Base-by-base conservation (phyloP, 129 eudicot genomes). In the Sambucus nigra region DNA sequence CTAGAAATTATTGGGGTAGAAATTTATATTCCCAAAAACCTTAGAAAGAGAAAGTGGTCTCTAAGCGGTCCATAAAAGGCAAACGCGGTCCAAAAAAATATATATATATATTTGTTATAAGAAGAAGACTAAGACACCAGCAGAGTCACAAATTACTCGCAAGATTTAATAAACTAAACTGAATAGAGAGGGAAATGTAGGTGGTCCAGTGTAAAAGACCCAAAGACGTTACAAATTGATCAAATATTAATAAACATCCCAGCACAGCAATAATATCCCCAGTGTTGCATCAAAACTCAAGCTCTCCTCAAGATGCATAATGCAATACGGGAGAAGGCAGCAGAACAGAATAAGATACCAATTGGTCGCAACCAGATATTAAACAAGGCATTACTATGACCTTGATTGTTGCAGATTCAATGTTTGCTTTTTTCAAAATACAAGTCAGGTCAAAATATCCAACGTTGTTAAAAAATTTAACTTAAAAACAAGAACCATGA, bases 401-500 rank as follows among this genome's bases (percentile, higher is more conserved):
- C 25, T 55, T 25, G 14, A 29, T 32, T 22, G 33, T 18, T 15
- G 25, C 46, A 40, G 2, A 6, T 40, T 4, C 16, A 40, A 2
- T 40, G 46, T 40, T 5, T 4, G 39, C 39, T 4, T 4, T 2
- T 40, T 9, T 12, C 16, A 40, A 40, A 40, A 4, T 40, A 4
- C 2, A 2, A 6, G 16, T 40, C 16, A 4, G 16, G 39, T 4
- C n/a, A n/a, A 23, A 32, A 50, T 50, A 28, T 29, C 61, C 41
- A 56, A 48, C 44, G 40, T 27, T 25, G 48, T 38, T 51, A 33
- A 64, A 49, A 58, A 67, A n/a, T n/a, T 53, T 51, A 67, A 22
- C 56, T 53, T 51, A 67, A 22, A 48, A 29, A 25, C 31, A 32
- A n/a, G n/a, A 55, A 60, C 18, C 73, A 53, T 12, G 50, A 69